These are phyloP conservation scores for Trametes cubensis DNA, from an alignment of 768 basidiomycete genomes.

Conservation along the genomic window DNA sequence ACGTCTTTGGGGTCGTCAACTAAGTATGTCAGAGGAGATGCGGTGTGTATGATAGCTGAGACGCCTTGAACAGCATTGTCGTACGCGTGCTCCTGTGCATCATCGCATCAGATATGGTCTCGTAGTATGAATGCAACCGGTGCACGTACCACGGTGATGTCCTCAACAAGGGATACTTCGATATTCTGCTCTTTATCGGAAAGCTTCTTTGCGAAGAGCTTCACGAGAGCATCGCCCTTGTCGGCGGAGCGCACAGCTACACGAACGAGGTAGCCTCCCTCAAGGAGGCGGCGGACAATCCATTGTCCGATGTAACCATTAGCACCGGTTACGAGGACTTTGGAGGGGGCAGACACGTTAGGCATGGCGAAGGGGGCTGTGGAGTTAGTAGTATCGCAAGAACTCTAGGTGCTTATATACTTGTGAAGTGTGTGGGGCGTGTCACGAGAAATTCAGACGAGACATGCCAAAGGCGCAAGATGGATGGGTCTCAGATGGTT, in stretches of 20 bases:
- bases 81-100: not conserved
- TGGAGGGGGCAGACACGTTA: slow-evolving; percentile 31
- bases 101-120: too few species aligned
- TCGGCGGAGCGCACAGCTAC: slow-evolving; percentile 62
- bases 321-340: slow-evolving; percentile 55
- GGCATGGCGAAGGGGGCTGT: slow-evolving; percentile 32
- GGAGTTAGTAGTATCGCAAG: too few species aligned
- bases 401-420: too few species aligned
- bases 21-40: slow-evolving; percentile 58
- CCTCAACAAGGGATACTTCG: too few species aligned
- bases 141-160: slow-evolving; percentile 1
- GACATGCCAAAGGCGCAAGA: too few species aligned
- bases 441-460: too few species aligned
- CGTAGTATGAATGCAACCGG: not conserved
- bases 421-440: too few species aligned
- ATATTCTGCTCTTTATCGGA: too few species aligned
- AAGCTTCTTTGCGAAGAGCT: too few species aligned
- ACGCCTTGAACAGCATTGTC: slow-evolving; percentile 48
- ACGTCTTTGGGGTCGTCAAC: slow-evolving; percentile 52
- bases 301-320: slow-evolving; percentile 60
- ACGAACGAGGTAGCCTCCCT: slow-evolving; percentile 59
- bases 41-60: slow-evolving; percentile 67
- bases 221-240: slow-evolving; percentile 60
- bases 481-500: too few species aligned
- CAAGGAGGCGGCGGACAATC: slow-evolving; percentile 56